Evolutionary conservation across 371 early-diverging fungal species (phyloP).

Genomic region (Phascolomyces articulosus): DNA sequence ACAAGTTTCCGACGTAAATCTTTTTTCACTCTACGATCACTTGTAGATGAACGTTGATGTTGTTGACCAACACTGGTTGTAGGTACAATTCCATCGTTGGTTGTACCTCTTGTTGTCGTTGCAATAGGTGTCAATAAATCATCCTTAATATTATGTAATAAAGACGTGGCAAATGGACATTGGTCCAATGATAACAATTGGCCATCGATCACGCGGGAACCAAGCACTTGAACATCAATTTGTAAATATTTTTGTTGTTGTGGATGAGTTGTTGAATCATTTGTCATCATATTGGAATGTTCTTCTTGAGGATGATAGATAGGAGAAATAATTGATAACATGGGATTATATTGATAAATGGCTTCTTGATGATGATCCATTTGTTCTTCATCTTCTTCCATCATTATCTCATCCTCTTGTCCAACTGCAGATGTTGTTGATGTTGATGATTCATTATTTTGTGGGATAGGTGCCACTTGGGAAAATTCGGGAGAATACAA

Average conservation of each 20-base stretch:
- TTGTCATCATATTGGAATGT: not conserved
- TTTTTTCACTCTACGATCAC: constrained; percentile 16
- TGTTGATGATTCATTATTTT: not conserved
- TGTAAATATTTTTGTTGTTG: constrained; percentile 28
- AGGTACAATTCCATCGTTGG: not conserved
- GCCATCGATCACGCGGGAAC: constrained; percentile 38
- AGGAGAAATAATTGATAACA: constrained; percentile 38
- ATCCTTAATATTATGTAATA: constrained; percentile 18
- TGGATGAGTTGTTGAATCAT: not conserved
- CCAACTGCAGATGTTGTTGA: not conserved
- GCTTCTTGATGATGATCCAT: not conserved
- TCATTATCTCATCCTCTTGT: not conserved
- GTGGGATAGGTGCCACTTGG: constrained; percentile 30
- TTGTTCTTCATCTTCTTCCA: not conserved
- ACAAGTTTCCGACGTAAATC: constrained; percentile 23
- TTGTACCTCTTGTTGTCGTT: not conserved
- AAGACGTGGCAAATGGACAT: constrained; percentile 22
- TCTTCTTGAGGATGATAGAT: constrained; percentile 11
- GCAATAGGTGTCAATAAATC: constrained; percentile 10
- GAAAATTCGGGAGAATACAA: constrained; percentile 44
- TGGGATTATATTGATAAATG: not conserved
- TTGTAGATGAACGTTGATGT: not conserved
- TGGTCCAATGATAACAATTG: constrained; percentile 31
- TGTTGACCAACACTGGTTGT: not conserved
- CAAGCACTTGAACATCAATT: constrained; percentile 49